Evolutionary conservation across 768 basidiomycete genomes (phyloP), one percentile per base, ranked within the genome.

Genomic region (Lepiota venenata): DNA sequence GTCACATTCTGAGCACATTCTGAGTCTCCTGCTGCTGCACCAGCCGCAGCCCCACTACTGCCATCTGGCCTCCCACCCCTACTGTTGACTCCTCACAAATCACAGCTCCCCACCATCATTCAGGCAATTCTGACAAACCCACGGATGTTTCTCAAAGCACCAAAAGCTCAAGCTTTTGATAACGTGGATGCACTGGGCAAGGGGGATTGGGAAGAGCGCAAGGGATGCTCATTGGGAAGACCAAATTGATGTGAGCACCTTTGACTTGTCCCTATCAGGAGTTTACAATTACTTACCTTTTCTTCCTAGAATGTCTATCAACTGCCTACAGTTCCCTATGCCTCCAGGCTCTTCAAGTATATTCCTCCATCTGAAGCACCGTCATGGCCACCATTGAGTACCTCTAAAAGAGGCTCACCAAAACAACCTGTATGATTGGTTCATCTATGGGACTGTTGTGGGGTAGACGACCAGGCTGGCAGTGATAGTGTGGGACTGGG

Each of bases 101-200:
- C n/a, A n/a, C n/a, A n/a, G n/a, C n/a, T n/a, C n/a, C n/a, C n/a
- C n/a, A n/a, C n/a, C n/a, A n/a, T n/a, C n/a, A n/a, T n/a, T n/a
- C n/a, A n/a, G n/a, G n/a, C n/a, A n/a, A n/a, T n/a, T n/a, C n/a
- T n/a, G n/a, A n/a, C n/a, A n/a, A n/a, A n/a, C n/a, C n/a, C n/a
- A n/a, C n/a, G n/a, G n/a, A n/a, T n/a, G n/a, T n/a, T n/a, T 48
- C 91, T 85, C 59, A 91, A 74, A 16, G 88, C 88, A 29, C 91
- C 91, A 65, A 93, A 93, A 37, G 91, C 86, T 66, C 93, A 89
- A 40, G 91, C 91, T 72, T 93, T 93, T 47, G 87, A 90, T 64
- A 91, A 70, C n/a, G 72, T 69, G 35, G 78, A 68, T 50, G 72
- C 66, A 56, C 65, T 63, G 39, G 78, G 77, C 10, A 78, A 80